phyloP scores from a whole-genome alignment of 2,329 filamentous ascomycete species.

The Penicillium crustosum region DNA sequence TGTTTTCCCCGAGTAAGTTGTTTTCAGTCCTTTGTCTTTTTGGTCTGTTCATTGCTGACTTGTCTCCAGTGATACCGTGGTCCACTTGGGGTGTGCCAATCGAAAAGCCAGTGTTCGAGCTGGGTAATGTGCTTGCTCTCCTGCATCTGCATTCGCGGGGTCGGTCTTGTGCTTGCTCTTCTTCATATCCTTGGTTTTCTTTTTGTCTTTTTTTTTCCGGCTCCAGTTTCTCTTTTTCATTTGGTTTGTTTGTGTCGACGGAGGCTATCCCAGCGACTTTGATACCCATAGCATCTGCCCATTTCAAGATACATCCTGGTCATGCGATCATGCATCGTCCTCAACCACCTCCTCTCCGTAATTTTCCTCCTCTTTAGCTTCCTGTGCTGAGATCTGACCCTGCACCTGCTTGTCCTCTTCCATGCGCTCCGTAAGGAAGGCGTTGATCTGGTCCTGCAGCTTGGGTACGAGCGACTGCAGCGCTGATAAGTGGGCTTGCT shows the following conservation, averaged over 20 bases:
- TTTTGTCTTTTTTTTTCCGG: slow-evolving; percentile 5
- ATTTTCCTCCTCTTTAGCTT: slow-evolving; percentile 55
- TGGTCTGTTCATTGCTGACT: slow-evolving; percentile 18
- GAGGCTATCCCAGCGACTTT: slow-evolving; percentile 29
- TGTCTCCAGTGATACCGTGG: slow-evolving; percentile 55
- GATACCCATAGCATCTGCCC: slow-evolving; percentile 34
- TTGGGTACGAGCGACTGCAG: slow-evolving; percentile 51
- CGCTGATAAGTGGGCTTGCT: slow-evolving; percentile 55
- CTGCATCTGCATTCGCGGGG: slow-evolving; percentile 8
- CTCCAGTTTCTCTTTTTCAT: not conserved
- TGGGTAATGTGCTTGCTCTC: slow-evolving; percentile 16
- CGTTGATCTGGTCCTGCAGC: slow-evolving; percentile 60
- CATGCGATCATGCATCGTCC: slow-evolving; percentile 55
- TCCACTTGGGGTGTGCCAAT: slow-evolving; percentile 76
- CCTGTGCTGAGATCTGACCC: slow-evolving; percentile 39
- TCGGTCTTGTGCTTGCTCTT: not conserved
- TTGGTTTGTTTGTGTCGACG: slow-evolving; percentile 16
- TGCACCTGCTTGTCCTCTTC: slow-evolving; percentile 56
- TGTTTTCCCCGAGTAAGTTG: slow-evolving; percentile 75
- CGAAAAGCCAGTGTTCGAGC: slow-evolving; percentile 34
- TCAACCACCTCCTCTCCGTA: slow-evolving; percentile 80
- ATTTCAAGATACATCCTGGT: slow-evolving; percentile 27
- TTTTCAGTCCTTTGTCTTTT: not conserved
- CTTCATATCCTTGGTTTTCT: not conserved
- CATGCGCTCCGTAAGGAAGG: slow-evolving; percentile 62